phyloP scores from a whole-genome alignment of 163 green algal species.

The Prototheca cutis region DNA sequence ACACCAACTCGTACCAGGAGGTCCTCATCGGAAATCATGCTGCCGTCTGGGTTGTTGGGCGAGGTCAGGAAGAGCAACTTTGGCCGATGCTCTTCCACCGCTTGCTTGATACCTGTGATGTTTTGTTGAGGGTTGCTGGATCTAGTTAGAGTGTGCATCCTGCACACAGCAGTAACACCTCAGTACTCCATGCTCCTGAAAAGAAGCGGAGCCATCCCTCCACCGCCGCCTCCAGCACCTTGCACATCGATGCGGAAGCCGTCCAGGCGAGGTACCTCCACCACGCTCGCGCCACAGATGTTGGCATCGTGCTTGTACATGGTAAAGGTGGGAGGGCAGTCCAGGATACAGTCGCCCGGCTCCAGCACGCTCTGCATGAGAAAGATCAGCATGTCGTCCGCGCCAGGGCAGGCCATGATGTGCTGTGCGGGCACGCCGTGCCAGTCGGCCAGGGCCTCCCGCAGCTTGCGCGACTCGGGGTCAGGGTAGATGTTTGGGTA shows the following conservation, averaged over 20 bases:
- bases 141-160: not conserved
- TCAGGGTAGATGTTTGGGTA: slow-evolving; percentile 98
- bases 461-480: slow-evolving; percentile 75
- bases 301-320: slow-evolving; percentile 97
- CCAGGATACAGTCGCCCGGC: slow-evolving; percentile 83
- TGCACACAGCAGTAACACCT: too few species aligned
- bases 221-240: slow-evolving; percentile 36
- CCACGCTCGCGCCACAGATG: slow-evolving; percentile 73
- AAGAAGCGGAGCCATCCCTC: slow-evolving; percentile 2
- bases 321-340: slow-evolving; percentile 93
- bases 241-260: slow-evolving; percentile 84
- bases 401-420: slow-evolving; percentile 91
- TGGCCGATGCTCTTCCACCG: slow-evolving; percentile 64
- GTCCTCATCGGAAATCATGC: slow-evolving; percentile 51
- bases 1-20: too few species aligned
- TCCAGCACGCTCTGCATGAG: slow-evolving; percentile 92
- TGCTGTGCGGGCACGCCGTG: slow-evolving; percentile 72
- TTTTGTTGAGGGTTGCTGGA: not conserved
- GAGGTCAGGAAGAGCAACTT: slow-evolving; percentile 98
- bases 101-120: slow-evolving; percentile 45
- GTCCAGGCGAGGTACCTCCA: slow-evolving; percentile 70
- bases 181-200: too few species aligned
- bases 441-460: slow-evolving; percentile 60
- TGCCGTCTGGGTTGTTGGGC: slow-evolving; percentile 98
- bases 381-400: slow-evolving; percentile 98